Evolutionary conservation across 345 rosid genomes (phyloP).

Genomic region (Pseudoturritis turrita): DNA sequence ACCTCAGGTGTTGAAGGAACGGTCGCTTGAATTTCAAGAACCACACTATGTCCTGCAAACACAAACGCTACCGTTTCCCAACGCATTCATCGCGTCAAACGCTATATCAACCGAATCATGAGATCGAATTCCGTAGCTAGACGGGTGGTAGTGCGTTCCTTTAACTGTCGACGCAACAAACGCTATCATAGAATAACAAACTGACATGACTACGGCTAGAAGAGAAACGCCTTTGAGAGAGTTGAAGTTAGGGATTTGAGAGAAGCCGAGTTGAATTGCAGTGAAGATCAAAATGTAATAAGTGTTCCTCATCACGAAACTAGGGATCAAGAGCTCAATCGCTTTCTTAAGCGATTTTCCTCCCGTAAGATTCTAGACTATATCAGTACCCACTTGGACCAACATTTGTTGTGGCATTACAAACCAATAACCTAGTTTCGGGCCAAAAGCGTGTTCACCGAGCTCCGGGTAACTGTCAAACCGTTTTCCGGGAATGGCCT

Average conservation of each 20-base stretch:
- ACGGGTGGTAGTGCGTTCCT: neutral
- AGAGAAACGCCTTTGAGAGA: constrained; percentile 56
- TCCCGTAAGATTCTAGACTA: constrained; percentile 67
- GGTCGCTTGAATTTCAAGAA: constrained; percentile 47
- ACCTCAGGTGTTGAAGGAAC: constrained; percentile 34
- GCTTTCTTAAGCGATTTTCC: constrained; percentile 55
- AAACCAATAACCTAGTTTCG: constrained; percentile 64
- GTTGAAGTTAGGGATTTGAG: constrained; percentile 72
- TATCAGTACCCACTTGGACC: constrained; percentile 50
- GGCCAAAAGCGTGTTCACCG: constrained; percentile 60
- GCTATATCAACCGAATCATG: neutral
- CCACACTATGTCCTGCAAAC: constrained; percentile 48
- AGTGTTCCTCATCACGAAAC: constrained; percentile 14
- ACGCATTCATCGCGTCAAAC: constrained; percentile 2
- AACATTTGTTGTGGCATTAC: constrained; percentile 66
- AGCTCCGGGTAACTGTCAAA: constrained; percentile 68
- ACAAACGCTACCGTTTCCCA: constrained; percentile 45
- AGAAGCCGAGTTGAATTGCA: constrained; percentile 48
- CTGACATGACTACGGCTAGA: constrained; percentile 66
- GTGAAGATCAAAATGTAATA: constrained; percentile 68
- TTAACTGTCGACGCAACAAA: neutral
- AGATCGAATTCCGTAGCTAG: constrained; percentile 5
- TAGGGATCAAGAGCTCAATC: constrained; percentile 42
- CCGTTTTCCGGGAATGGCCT: constrained; percentile 59
- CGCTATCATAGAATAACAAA: constrained; percentile 19